Percentiles rank a stretch among this genome's conserved stretches.
These are phyloP conservation scores for Dioszegia crocea DNA, from an alignment of 768 basidiomycete species.

Conservation along the genomic window DNA sequence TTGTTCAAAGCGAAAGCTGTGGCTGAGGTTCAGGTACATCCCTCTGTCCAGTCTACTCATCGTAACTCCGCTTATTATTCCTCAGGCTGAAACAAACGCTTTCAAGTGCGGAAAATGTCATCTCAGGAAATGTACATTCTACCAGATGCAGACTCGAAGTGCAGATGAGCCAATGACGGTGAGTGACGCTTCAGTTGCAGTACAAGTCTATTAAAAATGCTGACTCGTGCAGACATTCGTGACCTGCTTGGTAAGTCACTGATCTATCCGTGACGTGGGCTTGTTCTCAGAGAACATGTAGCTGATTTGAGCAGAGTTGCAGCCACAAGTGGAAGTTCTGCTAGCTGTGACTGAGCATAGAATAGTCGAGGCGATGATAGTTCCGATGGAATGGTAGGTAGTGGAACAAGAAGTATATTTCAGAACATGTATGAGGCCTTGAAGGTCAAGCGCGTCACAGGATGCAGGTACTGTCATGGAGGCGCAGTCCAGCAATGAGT, in stretches of 20 bases:
- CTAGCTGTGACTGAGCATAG: too few species aligned
- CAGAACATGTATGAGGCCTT: not conserved
- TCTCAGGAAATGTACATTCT: conserved; percentile 72
- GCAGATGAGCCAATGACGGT: conserved; percentile 99
- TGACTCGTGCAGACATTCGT: conserved; percentile 67
- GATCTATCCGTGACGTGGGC: too few species aligned
- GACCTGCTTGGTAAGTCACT: conserved; percentile 58
- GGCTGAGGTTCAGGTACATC: conserved; percentile 55
- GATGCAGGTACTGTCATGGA: not conserved
- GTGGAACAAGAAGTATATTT: not conserved
- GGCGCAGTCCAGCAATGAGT: not conserved
- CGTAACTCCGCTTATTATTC: not conserved
- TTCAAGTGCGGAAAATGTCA: conserved; percentile 97
- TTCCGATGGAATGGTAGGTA: not conserved
- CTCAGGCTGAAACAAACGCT: conserved; percentile 85
- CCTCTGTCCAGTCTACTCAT: not conserved
- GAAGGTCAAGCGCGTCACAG: not conserved
- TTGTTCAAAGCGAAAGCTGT: conserved; percentile 87
- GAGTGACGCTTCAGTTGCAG: conserved; percentile 43
- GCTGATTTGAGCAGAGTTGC: conserved; percentile 36
- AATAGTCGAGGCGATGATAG: too few species aligned
- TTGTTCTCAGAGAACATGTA: not conserved
- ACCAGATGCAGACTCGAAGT: conserved; percentile 93
- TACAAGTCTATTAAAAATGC: too few species aligned
- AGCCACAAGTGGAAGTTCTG: conserved; percentile 47